Percentiles rank a stretch among this genome's conserved stretches.
These are phyloP conservation scores for Cicer cuneatum DNA, from an alignment of 306 rosid species.

Conservation along the genomic window DNA sequence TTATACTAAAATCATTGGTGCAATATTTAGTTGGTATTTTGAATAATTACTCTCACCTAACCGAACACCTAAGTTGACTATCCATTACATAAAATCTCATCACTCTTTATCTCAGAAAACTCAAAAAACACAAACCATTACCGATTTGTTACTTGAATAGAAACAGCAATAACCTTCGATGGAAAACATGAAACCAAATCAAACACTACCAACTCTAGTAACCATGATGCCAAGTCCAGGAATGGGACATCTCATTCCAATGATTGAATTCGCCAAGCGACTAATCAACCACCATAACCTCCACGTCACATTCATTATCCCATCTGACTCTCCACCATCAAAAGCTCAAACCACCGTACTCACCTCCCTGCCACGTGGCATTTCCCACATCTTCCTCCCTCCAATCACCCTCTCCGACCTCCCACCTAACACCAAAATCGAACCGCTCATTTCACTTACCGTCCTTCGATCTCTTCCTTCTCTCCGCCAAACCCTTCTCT, in stretches of 20 bases:
- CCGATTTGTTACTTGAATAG: no score
- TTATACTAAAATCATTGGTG: no score
- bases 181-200: background rate
- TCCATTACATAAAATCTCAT: background rate
- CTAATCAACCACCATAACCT: conserved; percentile 49
- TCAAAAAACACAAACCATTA: background rate
- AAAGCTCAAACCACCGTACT: conserved; percentile 57
- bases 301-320: conserved; percentile 61
- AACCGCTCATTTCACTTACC: conserved; percentile 44
- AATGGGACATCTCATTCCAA: conserved; percentile 90
- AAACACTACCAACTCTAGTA: conserved; percentile 32
- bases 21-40: no score
- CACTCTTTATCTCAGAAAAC: background rate
- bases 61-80: background rate
- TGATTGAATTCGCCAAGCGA: conserved; percentile 67
- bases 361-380: conserved; percentile 35
- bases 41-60: background rate
- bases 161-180: background rate
- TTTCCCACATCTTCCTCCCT: conserved; percentile 46
- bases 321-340: conserved; percentile 61
- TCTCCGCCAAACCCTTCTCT: conserved; percentile 32
- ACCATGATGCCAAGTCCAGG: conserved; percentile 73
- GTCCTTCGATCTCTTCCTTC: conserved; percentile 48
- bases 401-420: conserved; percentile 34
- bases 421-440: conserved; percentile 21